Base-by-base conservation (phyloP, 1,284 basidiomycete genomes). In the Trichosporon faecale region DNA sequence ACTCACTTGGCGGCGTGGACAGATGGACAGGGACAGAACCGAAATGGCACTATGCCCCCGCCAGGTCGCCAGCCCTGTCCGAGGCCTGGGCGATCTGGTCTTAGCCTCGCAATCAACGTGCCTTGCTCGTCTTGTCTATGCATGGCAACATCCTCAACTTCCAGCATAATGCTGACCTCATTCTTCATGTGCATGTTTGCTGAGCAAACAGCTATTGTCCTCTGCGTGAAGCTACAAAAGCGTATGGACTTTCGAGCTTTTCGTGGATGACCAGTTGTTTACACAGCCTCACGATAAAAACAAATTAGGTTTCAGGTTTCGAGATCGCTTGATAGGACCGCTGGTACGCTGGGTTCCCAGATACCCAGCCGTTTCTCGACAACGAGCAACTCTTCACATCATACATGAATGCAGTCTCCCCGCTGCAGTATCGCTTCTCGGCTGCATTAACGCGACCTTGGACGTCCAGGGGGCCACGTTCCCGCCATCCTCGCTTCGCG, bases 21-120 rank as follows among this genome's bases (percentile, higher is more conserved):
- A 61, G 57, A 61, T 31, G 27, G 14, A 61, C 57, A 61, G 57
- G 57, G 57, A 16, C 27, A 9, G 23, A 29, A 31, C 27, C 27
- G 27, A 61, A 61, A 61, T 61, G 57, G 57, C 57, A 61, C 57
- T 61, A 61, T 61, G 31, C 57, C 57, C 9, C 57, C 57, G 57
- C 57, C 25, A 55, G n/a, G 44, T 46, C 2, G 21, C 52, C 55
- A 33, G 57, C 57, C 57, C 57, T 61, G 57, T 61, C 57, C 16
- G 57, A 18, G 16, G 23, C 3, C 6, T 21, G 27, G 21, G 3
- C 12, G 8, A 31, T 18, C 27, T 33, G 27, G 57, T 61, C 18
- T 23, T 27, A 55, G 49, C 49, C 49, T 31, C 25, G 29, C 55
- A 31, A 60, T 16, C 55, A 60, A 60, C 25, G 55, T n/a, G 16